Base-by-base conservation (phyloP, 768 basidiomycete species). In the Xanthoconium stramineum region DNA sequence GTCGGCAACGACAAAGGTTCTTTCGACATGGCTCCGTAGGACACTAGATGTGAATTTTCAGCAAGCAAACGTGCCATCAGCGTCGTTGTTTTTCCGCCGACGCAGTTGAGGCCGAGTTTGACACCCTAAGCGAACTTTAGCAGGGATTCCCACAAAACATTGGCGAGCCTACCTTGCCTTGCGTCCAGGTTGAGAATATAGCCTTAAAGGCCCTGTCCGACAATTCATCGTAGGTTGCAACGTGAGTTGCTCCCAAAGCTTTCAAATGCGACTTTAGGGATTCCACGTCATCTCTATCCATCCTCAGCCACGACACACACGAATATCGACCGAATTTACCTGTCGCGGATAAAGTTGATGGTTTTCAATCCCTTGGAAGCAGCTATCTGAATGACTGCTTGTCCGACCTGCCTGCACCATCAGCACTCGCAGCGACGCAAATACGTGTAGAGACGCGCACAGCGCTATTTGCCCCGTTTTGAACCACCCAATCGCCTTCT, bases 21-120 rank as follows among this genome's bases (percentile, higher is more conserved):
- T 66, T 88, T 92, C 1, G 92, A 88, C 92, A 95, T 94, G 6
- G 89, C 91, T 30, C 93, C 93, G 52, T 94, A 95, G 0, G 93
- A 91, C 9, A 94, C 85, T 13, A 94, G 78, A 59, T 89, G 87
- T 3, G 86, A 83, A 60, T 87, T 74, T 42, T 76, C 72, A 28
- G 85, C 86, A 0, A 95, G 75, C 9, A 88, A 73, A 48, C 83
- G 79, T 2, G 81, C 77, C 89, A 94, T 91, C 8, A 75, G 62
- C 0, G 82, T 82, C 0, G 90, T 91, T 43, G 84, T 77, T 48
- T 78, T 78, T 0, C 93, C 91, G 30, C 89, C 71, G 8, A 85
- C 78, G 59, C 84, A 84, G 60, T 85, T 85, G 24, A 85, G 72
- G 7, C 76, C 78, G 5, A 85, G 69, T 20, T 69, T 71, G 28